phyloP scores from a whole-genome alignment of 75 land plant species.

The Sequoiadendron giganteum region DNA sequence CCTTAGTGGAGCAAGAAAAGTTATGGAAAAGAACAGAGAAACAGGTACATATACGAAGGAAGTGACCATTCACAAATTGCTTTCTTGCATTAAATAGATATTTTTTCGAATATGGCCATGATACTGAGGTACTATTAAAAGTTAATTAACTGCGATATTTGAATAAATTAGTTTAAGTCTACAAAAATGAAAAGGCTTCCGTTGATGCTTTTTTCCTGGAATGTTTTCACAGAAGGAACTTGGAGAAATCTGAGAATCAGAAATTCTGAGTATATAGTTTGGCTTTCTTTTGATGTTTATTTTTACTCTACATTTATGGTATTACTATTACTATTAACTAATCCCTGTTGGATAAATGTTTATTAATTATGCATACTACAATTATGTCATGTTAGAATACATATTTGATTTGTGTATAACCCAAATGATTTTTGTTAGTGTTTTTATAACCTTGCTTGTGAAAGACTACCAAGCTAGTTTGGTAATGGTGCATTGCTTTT shows the following conservation, averaged over 20 bases:
- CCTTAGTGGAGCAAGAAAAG: constrained; percentile 62
- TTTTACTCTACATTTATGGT: background rate
- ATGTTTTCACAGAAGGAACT: background rate
- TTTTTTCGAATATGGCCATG: background rate
- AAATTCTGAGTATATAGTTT: background rate
- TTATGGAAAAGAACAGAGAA: constrained; percentile 38
- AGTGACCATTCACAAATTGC: background rate
- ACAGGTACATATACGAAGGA: constrained; percentile 24
- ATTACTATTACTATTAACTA: too few relatives aligned
- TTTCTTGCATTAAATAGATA: background rate
- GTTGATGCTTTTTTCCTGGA: background rate
- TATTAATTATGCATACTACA: background rate
- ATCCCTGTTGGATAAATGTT: background rate
- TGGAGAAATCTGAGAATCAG: background rate
- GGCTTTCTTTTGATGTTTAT: background rate
- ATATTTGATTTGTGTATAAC: background rate
- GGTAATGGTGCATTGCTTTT: background rate
- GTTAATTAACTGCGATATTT: background rate
- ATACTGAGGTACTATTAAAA: background rate
- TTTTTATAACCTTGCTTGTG: background rate
- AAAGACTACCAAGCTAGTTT: background rate
- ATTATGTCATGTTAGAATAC: background rate
- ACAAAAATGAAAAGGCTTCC: background rate
- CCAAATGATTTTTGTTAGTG: background rate
- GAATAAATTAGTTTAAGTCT: background rate